Evolutionary conservation across 1,284 basidiomycete genomes (phyloP).

Genomic region (Naganishia sp.): DNA sequence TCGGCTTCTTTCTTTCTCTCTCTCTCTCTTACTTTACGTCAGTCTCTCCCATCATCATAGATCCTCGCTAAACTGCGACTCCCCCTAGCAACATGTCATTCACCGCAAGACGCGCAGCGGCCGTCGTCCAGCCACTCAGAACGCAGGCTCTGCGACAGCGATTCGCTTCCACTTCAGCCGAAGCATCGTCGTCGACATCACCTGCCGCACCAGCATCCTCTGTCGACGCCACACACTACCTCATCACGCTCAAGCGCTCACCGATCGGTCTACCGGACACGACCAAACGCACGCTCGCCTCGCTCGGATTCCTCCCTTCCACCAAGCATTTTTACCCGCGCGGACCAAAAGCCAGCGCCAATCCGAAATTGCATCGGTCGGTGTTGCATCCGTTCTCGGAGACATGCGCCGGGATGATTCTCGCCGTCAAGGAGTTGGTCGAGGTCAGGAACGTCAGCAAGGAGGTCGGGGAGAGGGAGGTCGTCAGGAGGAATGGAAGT

Average conservation of each 20-base stretch:
- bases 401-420: conserved; percentile 55
- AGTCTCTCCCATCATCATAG: too few relatives aligned
- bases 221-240: conserved; percentile 49
- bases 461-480: conserved; percentile 40
- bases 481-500: conserved; percentile 37
- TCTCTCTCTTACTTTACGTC: too few relatives aligned
- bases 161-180: conserved; percentile 23
- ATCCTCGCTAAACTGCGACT: too few relatives aligned
- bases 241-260: conserved; percentile 57
- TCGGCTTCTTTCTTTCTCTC: too few relatives aligned
- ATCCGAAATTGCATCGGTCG: conserved; percentile 51
- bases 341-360: conserved; percentile 21
- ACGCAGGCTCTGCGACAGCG: neutral
- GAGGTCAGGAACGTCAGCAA: conserved; percentile 56
- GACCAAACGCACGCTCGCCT: conserved; percentile 52
- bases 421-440: conserved; percentile 59
- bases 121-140: conserved; percentile 8
- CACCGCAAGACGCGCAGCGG: neutral
- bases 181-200: conserved; percentile 41
- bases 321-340: conserved; percentile 10
- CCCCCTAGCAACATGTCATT: neutral
- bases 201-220: conserved; percentile 21
- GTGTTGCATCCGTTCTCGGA: conserved; percentile 54
- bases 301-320: conserved; percentile 35
- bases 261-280: conserved; percentile 56